Evolutionary conservation across 2,329 filamentous ascomycete genomes (phyloP).

Genomic region (Golovinomyces cichoracearum): DNA sequence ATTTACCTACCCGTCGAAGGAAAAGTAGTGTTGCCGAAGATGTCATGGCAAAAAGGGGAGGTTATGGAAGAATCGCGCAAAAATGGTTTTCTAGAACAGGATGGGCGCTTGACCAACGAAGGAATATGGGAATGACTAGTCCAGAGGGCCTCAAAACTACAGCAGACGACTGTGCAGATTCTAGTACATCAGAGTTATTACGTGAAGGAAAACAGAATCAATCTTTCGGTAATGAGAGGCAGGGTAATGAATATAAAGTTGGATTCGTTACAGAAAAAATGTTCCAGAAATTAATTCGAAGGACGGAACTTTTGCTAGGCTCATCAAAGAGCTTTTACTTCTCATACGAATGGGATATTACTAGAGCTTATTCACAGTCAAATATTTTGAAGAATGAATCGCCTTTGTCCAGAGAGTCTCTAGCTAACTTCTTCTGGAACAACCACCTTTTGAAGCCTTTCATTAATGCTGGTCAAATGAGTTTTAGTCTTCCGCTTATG

Average conservation of each 20-base stretch:
- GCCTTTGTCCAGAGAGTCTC: conserved; percentile 46
- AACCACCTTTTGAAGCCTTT: conserved; percentile 47
- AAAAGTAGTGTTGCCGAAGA: conserved; percentile 54
- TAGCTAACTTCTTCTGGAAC: conserved; percentile 82
- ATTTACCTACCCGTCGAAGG: conserved; percentile 6
- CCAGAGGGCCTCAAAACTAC: conserved; percentile 7
- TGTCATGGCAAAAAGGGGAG: conserved; percentile 58
- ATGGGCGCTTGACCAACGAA: conserved; percentile 47
- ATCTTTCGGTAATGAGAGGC: conserved; percentile 1
- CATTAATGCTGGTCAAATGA: conserved; percentile 42
- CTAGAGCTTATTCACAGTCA: conserved; percentile 29
- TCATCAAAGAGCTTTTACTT: conserved; percentile 74
- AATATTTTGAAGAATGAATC: conserved; percentile 21
- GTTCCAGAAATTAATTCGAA: conserved; percentile 61
- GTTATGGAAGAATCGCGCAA: conserved; percentile 70
- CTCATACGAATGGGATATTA: conserved; percentile 84
- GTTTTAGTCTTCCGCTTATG: conserved; percentile 54
- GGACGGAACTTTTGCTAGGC: conserved; percentile 61
- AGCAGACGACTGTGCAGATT: neutral
- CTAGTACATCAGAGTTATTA: neutral
- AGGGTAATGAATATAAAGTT: conserved; percentile 2
- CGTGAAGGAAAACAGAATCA: neutral
- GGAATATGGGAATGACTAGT: conserved; percentile 40
- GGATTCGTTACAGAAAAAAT: conserved; percentile 18
- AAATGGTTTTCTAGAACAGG: conserved; percentile 75